These are phyloP conservation scores for Eimeria mitis DNA, from an alignment of 169 alveolate genomes.

Conservation along the genomic window DNA sequence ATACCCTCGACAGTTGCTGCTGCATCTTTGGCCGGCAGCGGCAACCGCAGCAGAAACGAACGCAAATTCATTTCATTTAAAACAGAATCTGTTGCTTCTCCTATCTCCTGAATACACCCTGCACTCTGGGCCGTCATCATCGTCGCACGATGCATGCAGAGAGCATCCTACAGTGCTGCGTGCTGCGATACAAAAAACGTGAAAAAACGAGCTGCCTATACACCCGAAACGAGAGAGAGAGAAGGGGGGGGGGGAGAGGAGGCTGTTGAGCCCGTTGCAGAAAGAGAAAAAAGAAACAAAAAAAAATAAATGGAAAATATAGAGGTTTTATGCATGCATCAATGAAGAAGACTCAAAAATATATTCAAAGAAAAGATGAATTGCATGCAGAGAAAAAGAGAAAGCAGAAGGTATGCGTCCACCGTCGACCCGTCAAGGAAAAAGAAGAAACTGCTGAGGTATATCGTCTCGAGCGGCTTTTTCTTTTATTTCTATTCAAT, in stretches of 20 bases:
- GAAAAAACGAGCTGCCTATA: no score
- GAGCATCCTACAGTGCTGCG: not conserved
- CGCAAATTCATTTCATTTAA: not conserved
- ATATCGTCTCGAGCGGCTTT: not conserved
- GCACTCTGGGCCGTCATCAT: slow-evolving; percentile 11
- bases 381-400: not conserved
- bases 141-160: not conserved
- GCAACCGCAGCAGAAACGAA: slow-evolving; percentile 41
- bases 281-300: no score
- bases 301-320: not conserved
- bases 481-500: not conserved
- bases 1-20: slow-evolving; percentile 51
- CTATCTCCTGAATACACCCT: slow-evolving; percentile 35
- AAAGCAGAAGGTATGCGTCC: not conserved
- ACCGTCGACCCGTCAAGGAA: no score
- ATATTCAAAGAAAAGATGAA: not conserved
- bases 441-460: not conserved
- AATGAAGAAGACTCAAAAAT: not conserved
- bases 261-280: not conserved
- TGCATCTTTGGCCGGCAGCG: slow-evolving; percentile 48
- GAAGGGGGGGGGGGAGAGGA: no score
- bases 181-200: not conserved
- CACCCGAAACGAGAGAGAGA: no score
- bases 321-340: no score
- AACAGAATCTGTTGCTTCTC: slow-evolving; percentile 14